These are phyloP conservation scores for Sclerotinia glacialis DNA, from an alignment of 2,329 filamentous ascomycete genomes.

Conservation along the genomic window DNA sequence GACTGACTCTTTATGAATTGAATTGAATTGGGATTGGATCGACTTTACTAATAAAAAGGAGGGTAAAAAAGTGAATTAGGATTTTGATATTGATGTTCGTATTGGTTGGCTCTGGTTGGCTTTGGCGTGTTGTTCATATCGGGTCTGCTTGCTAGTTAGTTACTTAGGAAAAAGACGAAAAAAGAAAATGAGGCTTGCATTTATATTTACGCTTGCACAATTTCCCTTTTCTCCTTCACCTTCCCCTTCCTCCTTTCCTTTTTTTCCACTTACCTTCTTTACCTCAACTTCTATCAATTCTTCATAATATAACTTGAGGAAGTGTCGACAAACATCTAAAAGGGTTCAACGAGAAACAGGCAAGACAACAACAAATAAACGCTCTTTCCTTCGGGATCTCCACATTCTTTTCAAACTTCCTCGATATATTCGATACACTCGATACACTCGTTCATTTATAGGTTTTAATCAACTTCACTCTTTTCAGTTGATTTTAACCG, in stretches of 20 bases:
- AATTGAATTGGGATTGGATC: neutral
- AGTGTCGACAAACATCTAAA: neutral
- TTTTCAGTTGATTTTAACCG: conserved; percentile 42
- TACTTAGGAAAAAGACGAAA: neutral
- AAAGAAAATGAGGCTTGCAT: neutral
- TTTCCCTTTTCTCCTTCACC: conserved; percentile 2
- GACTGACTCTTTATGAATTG: neutral
- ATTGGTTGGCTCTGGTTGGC: neutral
- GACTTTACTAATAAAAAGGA: neutral
- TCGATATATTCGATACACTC: conserved; percentile 6
- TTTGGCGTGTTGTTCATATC: neutral
- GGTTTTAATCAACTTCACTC: conserved; percentile 45
- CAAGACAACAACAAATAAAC: conserved; percentile 1
- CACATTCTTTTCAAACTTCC: conserved; percentile 36
- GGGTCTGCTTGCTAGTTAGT: neutral
- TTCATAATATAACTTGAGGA: conserved; percentile 20
- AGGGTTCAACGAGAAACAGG: conserved; percentile 12
- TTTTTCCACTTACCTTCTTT: neutral
- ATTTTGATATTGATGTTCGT: neutral
- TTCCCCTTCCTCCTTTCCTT: neutral
- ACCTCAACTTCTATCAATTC: conserved; percentile 20
- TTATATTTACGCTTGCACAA: conserved; percentile 4
- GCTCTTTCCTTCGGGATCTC: conserved; percentile 38
- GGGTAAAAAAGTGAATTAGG: neutral
- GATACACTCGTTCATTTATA: conserved; percentile 19